phyloP scores from a whole-genome alignment of 2,329 filamentous ascomycete species.

The Trichoderma arundinaceum region DNA sequence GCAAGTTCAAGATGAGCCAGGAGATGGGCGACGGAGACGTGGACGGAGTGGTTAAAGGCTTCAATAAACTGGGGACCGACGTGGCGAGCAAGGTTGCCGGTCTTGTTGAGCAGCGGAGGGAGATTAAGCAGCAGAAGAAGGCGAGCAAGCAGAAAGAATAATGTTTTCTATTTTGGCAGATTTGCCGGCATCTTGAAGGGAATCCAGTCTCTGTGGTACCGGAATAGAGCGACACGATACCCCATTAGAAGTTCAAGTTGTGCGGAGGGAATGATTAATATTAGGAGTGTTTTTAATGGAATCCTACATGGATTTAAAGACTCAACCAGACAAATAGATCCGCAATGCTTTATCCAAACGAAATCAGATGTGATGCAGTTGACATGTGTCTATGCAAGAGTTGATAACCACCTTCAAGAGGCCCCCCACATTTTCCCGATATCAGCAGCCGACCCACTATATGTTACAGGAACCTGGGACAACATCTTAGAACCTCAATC shows the following conservation, averaged over 20 bases:
- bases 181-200: background rate
- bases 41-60: constrained; percentile 63
- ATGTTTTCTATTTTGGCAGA: background rate
- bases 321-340: too few species aligned
- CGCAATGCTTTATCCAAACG: background rate
- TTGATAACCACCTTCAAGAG: background rate
- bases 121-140: constrained; percentile 36
- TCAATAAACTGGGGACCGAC: constrained; percentile 48
- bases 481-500: background rate
- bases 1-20: constrained; percentile 73
- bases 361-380: background rate
- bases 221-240: background rate
- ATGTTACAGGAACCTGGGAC: background rate
- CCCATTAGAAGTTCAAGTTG: background rate
- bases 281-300: background rate
- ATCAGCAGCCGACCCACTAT: constrained; percentile 2
- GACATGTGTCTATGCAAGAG: too few species aligned
- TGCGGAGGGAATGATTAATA: background rate
- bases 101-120: constrained; percentile 42
- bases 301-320: background rate
- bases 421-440: background rate
- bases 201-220: background rate
- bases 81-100: constrained; percentile 42
- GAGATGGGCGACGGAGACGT: constrained; percentile 59
- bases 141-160: background rate